These are phyloP conservation scores for Jatropha curcas DNA, from an alignment of 345 rosid genomes.

Conservation along the genomic window DNA sequence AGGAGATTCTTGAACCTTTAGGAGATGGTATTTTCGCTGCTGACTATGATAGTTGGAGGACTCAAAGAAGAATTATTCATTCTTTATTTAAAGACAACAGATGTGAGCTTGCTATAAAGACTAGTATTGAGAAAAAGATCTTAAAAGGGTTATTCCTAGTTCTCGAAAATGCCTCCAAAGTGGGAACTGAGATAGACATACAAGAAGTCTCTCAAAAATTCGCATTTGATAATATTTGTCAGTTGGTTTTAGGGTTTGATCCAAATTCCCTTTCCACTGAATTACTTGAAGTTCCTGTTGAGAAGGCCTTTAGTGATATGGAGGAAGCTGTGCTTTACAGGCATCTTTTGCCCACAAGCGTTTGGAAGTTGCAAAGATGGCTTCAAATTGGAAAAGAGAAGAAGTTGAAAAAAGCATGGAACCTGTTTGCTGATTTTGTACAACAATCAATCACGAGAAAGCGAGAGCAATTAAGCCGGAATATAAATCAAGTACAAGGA, in stretches of 20 bases:
- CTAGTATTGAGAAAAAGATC: background rate
- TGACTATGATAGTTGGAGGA: constrained; percentile 20
- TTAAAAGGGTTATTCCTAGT: constrained; percentile 13
- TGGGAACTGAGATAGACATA: constrained; percentile 16
- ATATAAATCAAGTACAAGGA: background rate
- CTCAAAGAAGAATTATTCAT: constrained; percentile 17
- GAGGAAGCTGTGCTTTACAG: constrained; percentile 9
- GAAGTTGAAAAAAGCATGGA: background rate
- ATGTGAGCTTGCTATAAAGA: background rate
- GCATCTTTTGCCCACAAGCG: constrained; percentile 4
- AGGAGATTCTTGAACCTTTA: constrained; percentile 18
- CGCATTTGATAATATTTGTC: constrained; percentile 27
- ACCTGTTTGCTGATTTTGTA: background rate
- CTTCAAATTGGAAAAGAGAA: constrained; percentile 25
- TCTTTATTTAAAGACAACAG: constrained; percentile 7
- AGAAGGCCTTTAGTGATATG: constrained; percentile 17
- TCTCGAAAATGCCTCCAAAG: background rate
- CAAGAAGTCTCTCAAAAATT: constrained; percentile 35
- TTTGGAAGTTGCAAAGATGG: constrained; percentile 30
- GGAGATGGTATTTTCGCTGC: constrained; percentile 31
- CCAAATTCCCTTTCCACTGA: constrained; percentile 14
- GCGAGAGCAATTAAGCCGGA: background rate
- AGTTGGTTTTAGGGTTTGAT: constrained; percentile 24
- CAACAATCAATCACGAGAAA: constrained; percentile 13
- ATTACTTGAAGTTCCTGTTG: constrained; percentile 4